phyloP scores from a whole-genome alignment of 371 early-diverging fungal species.

The Lichtheimia ornata region DNA sequence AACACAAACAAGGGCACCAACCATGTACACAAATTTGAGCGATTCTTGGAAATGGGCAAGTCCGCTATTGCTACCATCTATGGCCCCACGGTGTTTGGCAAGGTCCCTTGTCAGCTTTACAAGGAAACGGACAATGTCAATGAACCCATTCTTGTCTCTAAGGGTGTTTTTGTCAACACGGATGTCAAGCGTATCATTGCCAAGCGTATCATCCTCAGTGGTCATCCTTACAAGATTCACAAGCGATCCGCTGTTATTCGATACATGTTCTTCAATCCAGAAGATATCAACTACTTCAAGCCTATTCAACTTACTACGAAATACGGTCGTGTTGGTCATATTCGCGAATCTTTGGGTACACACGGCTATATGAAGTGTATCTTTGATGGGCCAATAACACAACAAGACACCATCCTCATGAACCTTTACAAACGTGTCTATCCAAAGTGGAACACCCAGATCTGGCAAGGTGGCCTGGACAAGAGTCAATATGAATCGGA shows the following conservation, averaged over 20 bases:
- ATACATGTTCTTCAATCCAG: conserved; percentile 95
- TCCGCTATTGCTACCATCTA: conserved; percentile 82
- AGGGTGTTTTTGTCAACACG: conserved; percentile 74
- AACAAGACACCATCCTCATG: conserved; percentile 94
- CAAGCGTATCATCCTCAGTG: conserved; percentile 93
- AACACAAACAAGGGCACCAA: conserved; percentile 80
- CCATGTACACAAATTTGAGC: conserved; percentile 93
- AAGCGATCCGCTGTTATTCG: conserved; percentile 91
- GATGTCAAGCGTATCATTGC: conserved; percentile 89
- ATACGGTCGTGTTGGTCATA: conserved; percentile 90
- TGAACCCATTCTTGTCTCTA: conserved; percentile 75
- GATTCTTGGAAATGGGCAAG: conserved; percentile 79
- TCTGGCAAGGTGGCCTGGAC: conserved; percentile 47
- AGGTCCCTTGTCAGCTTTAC: conserved; percentile 76
- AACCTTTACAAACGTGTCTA: conserved; percentile 93
- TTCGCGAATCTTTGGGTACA: conserved; percentile 91
- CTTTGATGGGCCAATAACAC: conserved; percentile 88
- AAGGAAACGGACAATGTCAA: conserved; percentile 64
- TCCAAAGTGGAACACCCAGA: conserved; percentile 82
- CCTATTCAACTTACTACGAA: conserved; percentile 92
- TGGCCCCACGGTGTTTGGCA: conserved; percentile 88
- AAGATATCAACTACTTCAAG: conserved; percentile 92
- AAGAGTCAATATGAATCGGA: conserved; percentile 5
- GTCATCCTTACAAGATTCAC: conserved; percentile 93
- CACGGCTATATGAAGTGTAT: conserved; percentile 97